Evolutionary conservation across 2,329 filamentous ascomycete genomes (phyloP).

Genomic region (Elsinoe necatrix): DNA sequence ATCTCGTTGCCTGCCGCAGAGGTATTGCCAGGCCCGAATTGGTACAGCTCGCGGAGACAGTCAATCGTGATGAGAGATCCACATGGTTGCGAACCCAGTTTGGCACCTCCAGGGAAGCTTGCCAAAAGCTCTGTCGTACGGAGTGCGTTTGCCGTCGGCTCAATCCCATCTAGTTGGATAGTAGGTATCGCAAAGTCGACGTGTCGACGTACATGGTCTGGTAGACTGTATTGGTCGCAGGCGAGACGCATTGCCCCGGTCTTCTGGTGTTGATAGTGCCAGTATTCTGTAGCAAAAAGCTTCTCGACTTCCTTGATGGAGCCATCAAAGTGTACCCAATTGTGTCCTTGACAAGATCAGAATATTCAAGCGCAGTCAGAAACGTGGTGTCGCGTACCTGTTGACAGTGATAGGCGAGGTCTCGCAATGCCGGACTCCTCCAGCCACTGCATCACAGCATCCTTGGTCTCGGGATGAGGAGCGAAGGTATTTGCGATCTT

Average conservation of each 20-base stretch:
- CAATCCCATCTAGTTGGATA: constrained; percentile 20
- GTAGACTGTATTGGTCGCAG: constrained; percentile 34
- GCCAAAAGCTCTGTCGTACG: neutral
- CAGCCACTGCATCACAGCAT: constrained; percentile 25
- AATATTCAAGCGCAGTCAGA: no score
- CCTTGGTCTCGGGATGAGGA: constrained; percentile 21
- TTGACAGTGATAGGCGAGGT: constrained; percentile 12
- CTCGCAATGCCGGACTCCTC: constrained; percentile 21
- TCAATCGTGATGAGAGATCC: constrained; percentile 20
- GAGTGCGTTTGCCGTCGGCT: constrained; percentile 18
- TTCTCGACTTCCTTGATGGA: constrained; percentile 27
- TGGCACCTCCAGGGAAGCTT: neutral
- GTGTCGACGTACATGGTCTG: constrained; percentile 14
- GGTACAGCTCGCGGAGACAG: constrained; percentile 22
- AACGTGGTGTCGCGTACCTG: neutral
- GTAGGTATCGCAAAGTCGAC: constrained; percentile 24
- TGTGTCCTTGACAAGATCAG: neutral
- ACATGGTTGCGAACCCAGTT: constrained; percentile 17
- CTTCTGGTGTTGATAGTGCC: constrained; percentile 30
- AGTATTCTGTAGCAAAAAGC: constrained; percentile 34
- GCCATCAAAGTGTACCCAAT: constrained; percentile 10
- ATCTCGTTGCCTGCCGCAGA: constrained; percentile 20
- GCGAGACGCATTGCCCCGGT: constrained; percentile 31
- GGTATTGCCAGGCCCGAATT: constrained; percentile 19
- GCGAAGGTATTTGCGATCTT: constrained; percentile 26